Conservation (phyloP, 2,329 filamentous ascomycete species). For the Tolypocladium cylindrosporum region DNA sequence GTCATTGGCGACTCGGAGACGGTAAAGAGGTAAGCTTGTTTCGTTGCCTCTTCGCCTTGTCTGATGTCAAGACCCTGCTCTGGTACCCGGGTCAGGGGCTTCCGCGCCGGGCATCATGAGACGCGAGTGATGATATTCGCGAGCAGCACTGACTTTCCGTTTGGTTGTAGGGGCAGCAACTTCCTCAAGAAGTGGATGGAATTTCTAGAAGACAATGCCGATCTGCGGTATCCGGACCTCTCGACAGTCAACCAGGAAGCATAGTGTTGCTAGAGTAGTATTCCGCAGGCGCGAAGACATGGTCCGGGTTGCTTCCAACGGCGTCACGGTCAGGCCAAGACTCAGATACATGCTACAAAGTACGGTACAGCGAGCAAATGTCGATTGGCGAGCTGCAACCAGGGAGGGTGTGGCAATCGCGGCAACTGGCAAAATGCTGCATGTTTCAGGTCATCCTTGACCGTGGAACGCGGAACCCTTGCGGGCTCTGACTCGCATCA, state of each 20-base stretch:
- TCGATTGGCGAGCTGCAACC: background rate
- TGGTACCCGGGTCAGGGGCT: background rate
- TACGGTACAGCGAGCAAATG: background rate
- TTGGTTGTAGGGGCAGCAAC: conserved; percentile 55
- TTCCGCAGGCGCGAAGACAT: background rate
- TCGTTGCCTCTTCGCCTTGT: background rate
- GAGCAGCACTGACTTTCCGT: background rate
- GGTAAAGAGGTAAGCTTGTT: conserved; percentile 64
- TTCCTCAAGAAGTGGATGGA: conserved; percentile 90
- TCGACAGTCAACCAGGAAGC: conserved; percentile 21
- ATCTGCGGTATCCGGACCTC: conserved; percentile 77
- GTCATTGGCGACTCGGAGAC: conserved; percentile 93
- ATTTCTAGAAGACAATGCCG: conserved; percentile 80
- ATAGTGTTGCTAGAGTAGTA: background rate
- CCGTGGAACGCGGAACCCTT: background rate
- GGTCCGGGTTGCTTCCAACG: background rate
- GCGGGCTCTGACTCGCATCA: background rate
- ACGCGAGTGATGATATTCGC: background rate
- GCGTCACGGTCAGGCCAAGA: background rate
- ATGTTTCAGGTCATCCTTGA: background rate
- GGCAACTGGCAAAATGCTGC: background rate
- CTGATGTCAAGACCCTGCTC: background rate
- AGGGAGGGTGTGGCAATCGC: background rate
- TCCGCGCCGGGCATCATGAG: background rate
- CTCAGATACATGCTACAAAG: background rate